phyloP scores from a whole-genome alignment of 1,284 basidiomycete genomes.

The Cystobasidium sp. region DNA sequence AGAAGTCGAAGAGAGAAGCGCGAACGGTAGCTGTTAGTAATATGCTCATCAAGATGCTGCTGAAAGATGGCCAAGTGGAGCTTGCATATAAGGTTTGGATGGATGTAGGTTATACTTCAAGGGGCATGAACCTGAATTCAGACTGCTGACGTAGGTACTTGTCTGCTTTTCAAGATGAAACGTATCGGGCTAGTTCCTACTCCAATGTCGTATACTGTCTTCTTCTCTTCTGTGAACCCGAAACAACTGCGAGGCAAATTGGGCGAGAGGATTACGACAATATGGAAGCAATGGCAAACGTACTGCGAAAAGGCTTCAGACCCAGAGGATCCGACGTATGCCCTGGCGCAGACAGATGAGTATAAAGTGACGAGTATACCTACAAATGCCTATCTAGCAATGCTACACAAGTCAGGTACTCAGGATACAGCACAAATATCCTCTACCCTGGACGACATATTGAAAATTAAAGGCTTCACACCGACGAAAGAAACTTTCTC shows the following conservation, averaged over 20 bases:
- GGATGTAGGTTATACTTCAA: slow-evolving; percentile 10
- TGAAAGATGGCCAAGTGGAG: slow-evolving; percentile 8
- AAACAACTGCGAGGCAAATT: not conserved
- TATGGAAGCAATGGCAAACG: slow-evolving; percentile 26
- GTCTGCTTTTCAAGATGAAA: slow-evolving; percentile 32
- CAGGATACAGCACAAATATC: slow-evolving; percentile 3
- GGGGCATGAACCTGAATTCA: too few species aligned
- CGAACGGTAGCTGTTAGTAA: slow-evolving; percentile 30
- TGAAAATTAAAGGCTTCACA: not conserved
- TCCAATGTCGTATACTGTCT: slow-evolving; percentile 35
- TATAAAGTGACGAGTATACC: slow-evolving; percentile 21
- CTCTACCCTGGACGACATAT: not conserved
- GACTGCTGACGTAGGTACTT: not conserved
- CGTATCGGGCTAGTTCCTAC: slow-evolving; percentile 25
- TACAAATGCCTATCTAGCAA: slow-evolving; percentile 29
- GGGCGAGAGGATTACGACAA: slow-evolving; percentile 2
- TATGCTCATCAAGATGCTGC: slow-evolving; percentile 18
- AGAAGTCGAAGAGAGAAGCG: slow-evolving; percentile 5
- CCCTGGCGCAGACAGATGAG: slow-evolving; percentile 8
- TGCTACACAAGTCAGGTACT: not conserved
- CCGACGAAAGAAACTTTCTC: slow-evolving; percentile 19
- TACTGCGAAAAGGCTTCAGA: slow-evolving; percentile 22
- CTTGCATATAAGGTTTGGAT: slow-evolving; percentile 35
- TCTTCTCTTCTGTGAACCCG: slow-evolving; percentile 23
- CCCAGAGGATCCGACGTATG: not conserved